These are phyloP conservation scores for Talaromyces amestolkiae DNA, from an alignment of 2,329 filamentous ascomycete species.

Conservation along the genomic window DNA sequence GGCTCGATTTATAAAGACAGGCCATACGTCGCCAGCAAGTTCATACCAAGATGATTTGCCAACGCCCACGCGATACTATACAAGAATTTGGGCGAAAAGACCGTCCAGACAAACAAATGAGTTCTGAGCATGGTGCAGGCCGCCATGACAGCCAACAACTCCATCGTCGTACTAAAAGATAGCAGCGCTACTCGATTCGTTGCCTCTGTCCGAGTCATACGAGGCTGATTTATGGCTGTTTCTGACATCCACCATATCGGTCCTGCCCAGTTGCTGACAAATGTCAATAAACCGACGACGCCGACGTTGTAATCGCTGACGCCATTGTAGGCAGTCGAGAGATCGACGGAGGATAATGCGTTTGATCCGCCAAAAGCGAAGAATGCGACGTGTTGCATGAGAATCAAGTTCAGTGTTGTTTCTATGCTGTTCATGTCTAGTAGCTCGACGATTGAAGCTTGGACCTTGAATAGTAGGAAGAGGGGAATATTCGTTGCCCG, in stretches of 20 bases:
- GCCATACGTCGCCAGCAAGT: conserved; percentile 62
- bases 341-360: conserved; percentile 90
- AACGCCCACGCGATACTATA: conserved; percentile 87
- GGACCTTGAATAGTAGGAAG: conserved; percentile 69
- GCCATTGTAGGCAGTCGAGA: conserved; percentile 94
- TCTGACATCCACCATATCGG: conserved; percentile 82
- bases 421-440: conserved; percentile 50
- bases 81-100: conserved; percentile 94
- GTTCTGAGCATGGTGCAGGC: conserved; percentile 80
- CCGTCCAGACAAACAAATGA: conserved; percentile 97
- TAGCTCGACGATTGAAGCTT: conserved; percentile 53
- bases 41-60: conserved; percentile 74
- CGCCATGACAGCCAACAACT: conserved; percentile 74
- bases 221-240: conserved; percentile 39
- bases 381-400: conserved; percentile 79
- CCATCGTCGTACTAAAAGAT: conserved; percentile 68
- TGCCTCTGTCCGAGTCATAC: conserved; percentile 31
- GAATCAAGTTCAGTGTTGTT: conserved; percentile 66
- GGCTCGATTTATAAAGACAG: conserved; percentile 48
- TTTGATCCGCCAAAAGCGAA: conserved; percentile 91
- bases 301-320: conserved; percentile 74
- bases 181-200: conserved; percentile 57
- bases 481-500: conserved; percentile 81
- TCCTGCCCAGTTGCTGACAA: conserved; percentile 86
- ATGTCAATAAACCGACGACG: conserved; percentile 80